Conservation (phyloP, 2,329 filamentous ascomycete genomes). For the Hypoxylon rubiginosum region DNA sequence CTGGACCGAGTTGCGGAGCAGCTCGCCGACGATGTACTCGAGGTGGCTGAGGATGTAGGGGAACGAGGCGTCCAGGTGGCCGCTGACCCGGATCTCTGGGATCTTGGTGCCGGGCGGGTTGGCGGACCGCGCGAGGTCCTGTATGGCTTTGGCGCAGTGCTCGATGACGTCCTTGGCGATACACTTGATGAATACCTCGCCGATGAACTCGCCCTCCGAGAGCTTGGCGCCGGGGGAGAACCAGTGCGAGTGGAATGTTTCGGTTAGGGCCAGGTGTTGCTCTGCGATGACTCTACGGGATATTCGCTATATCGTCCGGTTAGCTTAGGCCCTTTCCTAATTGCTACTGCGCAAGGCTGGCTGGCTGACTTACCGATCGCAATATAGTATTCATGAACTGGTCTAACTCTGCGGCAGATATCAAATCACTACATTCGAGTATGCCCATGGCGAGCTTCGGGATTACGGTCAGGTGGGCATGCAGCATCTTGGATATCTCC, state of each 20-base stretch:
- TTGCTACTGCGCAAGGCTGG: neutral
- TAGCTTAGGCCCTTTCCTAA: neutral
- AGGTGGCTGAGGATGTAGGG: slow-evolving; percentile 96
- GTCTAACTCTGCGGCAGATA: slow-evolving; percentile 86
- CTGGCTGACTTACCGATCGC: slow-evolving; percentile 74
- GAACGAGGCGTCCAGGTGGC: slow-evolving; percentile 90
- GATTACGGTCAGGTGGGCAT: slow-evolving; percentile 92
- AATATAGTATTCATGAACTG: slow-evolving; percentile 95
- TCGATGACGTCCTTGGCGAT: slow-evolving; percentile 90
- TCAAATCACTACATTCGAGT: slow-evolving; percentile 86
- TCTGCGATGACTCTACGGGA: slow-evolving; percentile 97
- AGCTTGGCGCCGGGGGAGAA: slow-evolving; percentile 86
- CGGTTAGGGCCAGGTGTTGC: slow-evolving; percentile 93
- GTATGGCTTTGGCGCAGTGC: slow-evolving; percentile 82
- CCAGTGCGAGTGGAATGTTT: slow-evolving; percentile 92
- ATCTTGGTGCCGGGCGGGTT: slow-evolving; percentile 79
- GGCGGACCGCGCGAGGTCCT: slow-evolving; percentile 78
- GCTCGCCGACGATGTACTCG: slow-evolving; percentile 96
- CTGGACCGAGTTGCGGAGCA: slow-evolving; percentile 94
- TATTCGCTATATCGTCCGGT: slow-evolving; percentile 73
- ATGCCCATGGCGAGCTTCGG: slow-evolving; percentile 95
- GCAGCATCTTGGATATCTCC: slow-evolving; percentile 81
- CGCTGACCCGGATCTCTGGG: slow-evolving; percentile 85
- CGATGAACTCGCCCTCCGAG: slow-evolving; percentile 85
- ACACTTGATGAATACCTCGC: slow-evolving; percentile 94